phyloP scores from a whole-genome alignment of 768 basidiomycete genomes.

The Russula sp. region DNA sequence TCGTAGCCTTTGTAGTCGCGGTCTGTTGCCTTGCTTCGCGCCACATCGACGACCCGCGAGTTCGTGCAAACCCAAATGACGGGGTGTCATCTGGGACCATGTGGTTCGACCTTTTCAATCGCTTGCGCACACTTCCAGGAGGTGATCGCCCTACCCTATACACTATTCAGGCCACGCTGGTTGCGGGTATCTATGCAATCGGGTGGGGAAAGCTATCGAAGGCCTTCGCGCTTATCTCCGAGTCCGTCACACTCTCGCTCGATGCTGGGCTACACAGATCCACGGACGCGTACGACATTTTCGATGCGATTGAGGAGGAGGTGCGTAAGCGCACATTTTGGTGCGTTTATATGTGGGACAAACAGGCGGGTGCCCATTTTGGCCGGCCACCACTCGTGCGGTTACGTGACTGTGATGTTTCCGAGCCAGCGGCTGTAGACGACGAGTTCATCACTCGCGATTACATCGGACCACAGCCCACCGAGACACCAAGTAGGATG shows the following conservation, averaged over 20 bases:
- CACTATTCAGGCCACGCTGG: conserved; percentile 85
- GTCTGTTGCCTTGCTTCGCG: conserved; percentile 88
- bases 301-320: conserved; percentile 87
- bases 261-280: conserved; percentile 89
- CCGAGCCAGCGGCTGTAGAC: conserved; percentile 79
- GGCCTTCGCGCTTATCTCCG: conserved; percentile 81
- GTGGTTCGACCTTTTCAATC: conserved; percentile 87
- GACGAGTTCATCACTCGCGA: conserved; percentile 87
- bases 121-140: conserved; percentile 83
- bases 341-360: conserved; percentile 97
- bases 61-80: conserved; percentile 76
- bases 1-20: conserved; percentile 90
- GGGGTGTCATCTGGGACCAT: conserved; percentile 86
- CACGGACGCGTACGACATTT: conserved; percentile 77
- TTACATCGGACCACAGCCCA: conserved; percentile 59
- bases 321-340: conserved; percentile 93
- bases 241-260: conserved; percentile 82
- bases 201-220: conserved; percentile 86
- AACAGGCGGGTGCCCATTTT: conserved; percentile 85
- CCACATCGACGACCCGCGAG: conserved; percentile 89
- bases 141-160: conserved; percentile 88
- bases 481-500: conserved; percentile 72
- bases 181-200: conserved; percentile 91
- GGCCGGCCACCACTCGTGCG: conserved; percentile 86
- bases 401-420: conserved; percentile 87